These are phyloP conservation scores for Saussurea involucrata DNA, from an alignment of 129 eudicot genomes.

Conservation along the genomic window DNA sequence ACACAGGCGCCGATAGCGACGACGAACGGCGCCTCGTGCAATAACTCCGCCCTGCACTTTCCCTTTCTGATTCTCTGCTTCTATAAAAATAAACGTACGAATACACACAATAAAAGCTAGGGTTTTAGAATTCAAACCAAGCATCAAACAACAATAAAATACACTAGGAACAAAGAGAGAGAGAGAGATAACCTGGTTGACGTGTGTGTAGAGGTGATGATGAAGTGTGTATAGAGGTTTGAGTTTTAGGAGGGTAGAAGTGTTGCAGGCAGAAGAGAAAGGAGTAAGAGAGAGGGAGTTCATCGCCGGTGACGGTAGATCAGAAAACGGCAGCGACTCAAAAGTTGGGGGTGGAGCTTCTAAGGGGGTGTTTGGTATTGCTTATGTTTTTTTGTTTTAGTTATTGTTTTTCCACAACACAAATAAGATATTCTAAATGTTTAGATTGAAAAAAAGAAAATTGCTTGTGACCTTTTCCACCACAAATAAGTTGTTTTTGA, in stretches of 20 bases:
- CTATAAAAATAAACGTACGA: conserved; percentile 2
- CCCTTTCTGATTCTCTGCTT: conserved; percentile 39
- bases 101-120: neutral
- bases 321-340: neutral
- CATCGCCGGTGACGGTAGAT: conserved; percentile 26
- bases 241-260: conserved; percentile 21
- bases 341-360: conserved; percentile 8
- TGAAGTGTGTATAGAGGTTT: conserved; percentile 20
- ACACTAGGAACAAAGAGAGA: neutral
- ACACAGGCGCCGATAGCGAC: conserved; percentile 79
- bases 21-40: conserved; percentile 68
- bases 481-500: too few species aligned
- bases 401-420: too few species aligned
- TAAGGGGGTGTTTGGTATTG: too few species aligned
- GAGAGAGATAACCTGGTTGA: conserved; percentile 32
- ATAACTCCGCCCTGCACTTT: conserved; percentile 61
- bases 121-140: conserved; percentile 1
- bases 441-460: too few species aligned
- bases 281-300: conserved; percentile 31
- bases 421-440: too few species aligned
- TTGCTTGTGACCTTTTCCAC: too few species aligned
- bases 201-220: conserved; percentile 21
- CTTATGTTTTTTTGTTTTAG: too few species aligned
- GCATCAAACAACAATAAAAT: neutral
- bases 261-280: conserved; percentile 17